Percentiles rank a stretch among this genome's conserved stretches.
phyloP scores from a whole-genome alignment of 1,284 basidiomycete species.

The Fomes fomentarius region DNA sequence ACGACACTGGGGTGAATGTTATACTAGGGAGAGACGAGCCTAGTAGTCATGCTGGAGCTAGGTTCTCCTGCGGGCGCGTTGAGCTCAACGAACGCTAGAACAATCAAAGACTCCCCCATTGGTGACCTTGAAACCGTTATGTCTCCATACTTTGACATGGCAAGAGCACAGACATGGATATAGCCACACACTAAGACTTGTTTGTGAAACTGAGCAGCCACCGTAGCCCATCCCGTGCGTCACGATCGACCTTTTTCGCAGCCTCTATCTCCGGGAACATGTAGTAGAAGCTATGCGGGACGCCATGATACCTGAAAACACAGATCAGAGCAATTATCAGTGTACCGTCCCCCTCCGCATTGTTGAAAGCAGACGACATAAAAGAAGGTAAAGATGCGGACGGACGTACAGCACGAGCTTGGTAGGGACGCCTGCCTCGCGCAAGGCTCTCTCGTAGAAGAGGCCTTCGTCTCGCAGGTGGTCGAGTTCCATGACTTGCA shows the following conservation, averaged over 20 bases:
- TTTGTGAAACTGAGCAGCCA: slow-evolving; percentile 7
- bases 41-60: too few relatives aligned
- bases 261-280: not conserved
- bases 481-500: slow-evolving; percentile 28
- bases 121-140: too few relatives aligned
- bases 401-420: slow-evolving; percentile 21
- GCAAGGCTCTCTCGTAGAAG: slow-evolving; percentile 26
- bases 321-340: not conserved
- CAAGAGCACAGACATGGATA: not conserved
- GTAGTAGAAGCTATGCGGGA: slow-evolving; percentile 10
- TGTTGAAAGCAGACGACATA: too few relatives aligned
- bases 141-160: too few relatives aligned
- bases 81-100: too few relatives aligned
- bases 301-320: slow-evolving; percentile 1
- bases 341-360: too few relatives aligned
- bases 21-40: too few relatives aligned
- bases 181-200: not conserved
- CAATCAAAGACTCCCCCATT: too few relatives aligned
- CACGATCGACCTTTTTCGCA: not conserved
- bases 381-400: slow-evolving; percentile 15
- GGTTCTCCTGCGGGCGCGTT: too few relatives aligned
- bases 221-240: slow-evolving; percentile 8
- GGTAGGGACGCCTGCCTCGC: slow-evolving; percentile 24
- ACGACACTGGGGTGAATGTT: too few relatives aligned
- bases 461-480: slow-evolving; percentile 30